Percentiles rank a stretch among this genome's conserved stretches.
phyloP scores from a whole-genome alignment of 2,329 filamentous ascomycete species.

The Pyricularia pennisetigena region DNA sequence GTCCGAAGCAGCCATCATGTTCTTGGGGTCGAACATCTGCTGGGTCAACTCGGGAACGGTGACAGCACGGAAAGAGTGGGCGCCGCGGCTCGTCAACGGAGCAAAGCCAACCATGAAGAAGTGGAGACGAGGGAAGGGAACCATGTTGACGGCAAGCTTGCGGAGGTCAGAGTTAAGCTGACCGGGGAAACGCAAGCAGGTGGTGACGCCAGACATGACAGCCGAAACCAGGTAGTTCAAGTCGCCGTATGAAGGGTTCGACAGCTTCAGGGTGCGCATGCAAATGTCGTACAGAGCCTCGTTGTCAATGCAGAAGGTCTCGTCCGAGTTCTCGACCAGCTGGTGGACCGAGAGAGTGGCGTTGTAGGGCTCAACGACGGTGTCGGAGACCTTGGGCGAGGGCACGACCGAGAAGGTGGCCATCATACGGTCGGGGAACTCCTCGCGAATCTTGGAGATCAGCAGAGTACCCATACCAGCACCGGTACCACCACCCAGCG shows the following conservation, averaged over 20 bases:
- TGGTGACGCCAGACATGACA: slow-evolving; percentile 99
- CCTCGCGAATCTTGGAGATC: slow-evolving; percentile 99
- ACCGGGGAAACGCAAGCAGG: slow-evolving; percentile 96
- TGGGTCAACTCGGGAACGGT: slow-evolving; percentile 97
- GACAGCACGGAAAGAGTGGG: slow-evolving; percentile 94
- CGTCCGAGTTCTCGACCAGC: slow-evolving; percentile 99
- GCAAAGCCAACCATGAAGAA: slow-evolving; percentile 99
- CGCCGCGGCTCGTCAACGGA: slow-evolving; percentile 78
- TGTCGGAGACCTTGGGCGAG: slow-evolving; percentile 98
- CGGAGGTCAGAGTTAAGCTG: slow-evolving; percentile 99
- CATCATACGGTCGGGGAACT: slow-evolving; percentile 99
- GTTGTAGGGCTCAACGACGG: slow-evolving; percentile 99
- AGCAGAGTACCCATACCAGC: slow-evolving; percentile 99
- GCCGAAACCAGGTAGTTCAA: slow-evolving; percentile 99
- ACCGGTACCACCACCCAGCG: slow-evolving; percentile 99
- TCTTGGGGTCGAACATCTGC: slow-evolving; percentile 99
- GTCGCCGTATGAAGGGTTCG: slow-evolving; percentile 97
- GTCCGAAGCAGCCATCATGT: slow-evolving; percentile 99
- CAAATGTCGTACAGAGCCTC: slow-evolving; percentile 99
- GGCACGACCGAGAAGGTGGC: slow-evolving; percentile 98
- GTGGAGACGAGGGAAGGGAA: slow-evolving; percentile 99
- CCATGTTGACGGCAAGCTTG: slow-evolving; percentile 99
- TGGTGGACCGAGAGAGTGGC: slow-evolving; percentile 98
- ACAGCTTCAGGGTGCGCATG: slow-evolving; percentile 99
- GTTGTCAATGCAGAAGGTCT: slow-evolving; percentile 99